Evolutionary conservation across 305 asterid species (phyloP), one percentile per base, ranked within the genome.

Genomic region (Fraxinus sp.): DNA sequence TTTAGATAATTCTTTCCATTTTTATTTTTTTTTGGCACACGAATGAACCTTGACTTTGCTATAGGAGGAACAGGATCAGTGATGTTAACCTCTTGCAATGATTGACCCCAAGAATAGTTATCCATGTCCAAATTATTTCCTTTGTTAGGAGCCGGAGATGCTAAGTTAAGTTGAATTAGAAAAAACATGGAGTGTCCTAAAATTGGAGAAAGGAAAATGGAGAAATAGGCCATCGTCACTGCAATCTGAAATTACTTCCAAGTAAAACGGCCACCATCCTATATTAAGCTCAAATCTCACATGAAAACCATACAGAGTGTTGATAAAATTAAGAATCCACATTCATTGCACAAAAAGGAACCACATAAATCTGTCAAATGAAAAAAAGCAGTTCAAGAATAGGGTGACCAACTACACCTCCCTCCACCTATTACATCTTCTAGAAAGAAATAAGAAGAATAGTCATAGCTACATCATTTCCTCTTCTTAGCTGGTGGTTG

Each of bases 401-500:
- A 84, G 88, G 75, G 86, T 66, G 85, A 71, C 85, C 84, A 82
- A 74, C 90, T 88, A 87, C 82, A 77, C 80, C 76, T 79, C 55
- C 89, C 84, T 84, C 84, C 20, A 77, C 86, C 94, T 88, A 88
- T 73, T 85, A 87, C 92, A 88, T 89, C 86, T 87, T 80, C 89
- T 87, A 89, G 41, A 84, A 78, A 87, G 80, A 76, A 73, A 64
- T 87, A 84, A 83, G 84, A 82, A 80, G n/a, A 83, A 84, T 83
- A 83, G 41, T 84, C 77, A 79, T 4, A 18, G 18, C 85, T 26
- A n/a, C 83, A 71, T 94, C 88, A 94, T 90, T 94, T 94, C 81
- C 94, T 94, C 93, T 94, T 94, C 93, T 94, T 94, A 14, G 97
- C 89, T 5, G 98, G 98, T 77, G 98, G 97, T 87, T 93, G 91